phyloP scores from a whole-genome alignment of 345 rosid genomes.

The Litchi chinensis region DNA sequence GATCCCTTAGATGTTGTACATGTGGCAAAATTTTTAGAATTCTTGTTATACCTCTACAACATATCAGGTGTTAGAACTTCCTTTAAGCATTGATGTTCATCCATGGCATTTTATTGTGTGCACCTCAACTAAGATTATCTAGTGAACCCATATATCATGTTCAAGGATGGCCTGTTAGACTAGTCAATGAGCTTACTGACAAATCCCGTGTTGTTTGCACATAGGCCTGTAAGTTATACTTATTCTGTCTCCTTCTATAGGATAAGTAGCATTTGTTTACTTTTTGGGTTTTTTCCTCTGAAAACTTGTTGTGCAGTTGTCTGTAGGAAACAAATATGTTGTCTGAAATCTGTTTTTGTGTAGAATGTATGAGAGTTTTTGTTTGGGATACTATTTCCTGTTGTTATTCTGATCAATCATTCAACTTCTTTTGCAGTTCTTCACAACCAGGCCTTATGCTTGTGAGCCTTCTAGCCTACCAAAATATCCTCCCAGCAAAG shows the following conservation, averaged over 20 bases:
- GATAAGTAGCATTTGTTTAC: background rate
- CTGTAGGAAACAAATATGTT: background rate
- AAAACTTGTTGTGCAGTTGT: background rate
- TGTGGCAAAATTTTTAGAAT: too few relatives aligned
- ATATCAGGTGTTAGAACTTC: too few relatives aligned
- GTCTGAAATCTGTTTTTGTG: slow-evolving; percentile 2
- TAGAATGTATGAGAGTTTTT: background rate
- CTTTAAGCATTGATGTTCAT: background rate
- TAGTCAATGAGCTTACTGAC: slow-evolving; percentile 5
- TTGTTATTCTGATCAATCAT: slow-evolving; percentile 7
- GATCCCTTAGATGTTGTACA: background rate
- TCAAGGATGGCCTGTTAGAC: background rate
- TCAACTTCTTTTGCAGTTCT: slow-evolving; percentile 57
- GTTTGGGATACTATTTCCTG: background rate
- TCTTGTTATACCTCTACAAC: background rate
- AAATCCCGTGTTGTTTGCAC: background rate
- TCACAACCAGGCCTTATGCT: slow-evolving; percentile 65
- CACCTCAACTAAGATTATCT: background rate
- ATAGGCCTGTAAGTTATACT: background rate
- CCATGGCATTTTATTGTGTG: background rate
- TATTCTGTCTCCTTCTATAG: slow-evolving; percentile 8
- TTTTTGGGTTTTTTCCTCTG: background rate
- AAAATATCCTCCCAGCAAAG: slow-evolving; percentile 82
- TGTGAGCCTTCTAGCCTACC: slow-evolving; percentile 85
- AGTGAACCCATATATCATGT: slow-evolving; percentile 1